Evolutionary conservation across 805 yeast species (phyloP).

Genomic region (Pichia nanzhaoensis): DNA sequence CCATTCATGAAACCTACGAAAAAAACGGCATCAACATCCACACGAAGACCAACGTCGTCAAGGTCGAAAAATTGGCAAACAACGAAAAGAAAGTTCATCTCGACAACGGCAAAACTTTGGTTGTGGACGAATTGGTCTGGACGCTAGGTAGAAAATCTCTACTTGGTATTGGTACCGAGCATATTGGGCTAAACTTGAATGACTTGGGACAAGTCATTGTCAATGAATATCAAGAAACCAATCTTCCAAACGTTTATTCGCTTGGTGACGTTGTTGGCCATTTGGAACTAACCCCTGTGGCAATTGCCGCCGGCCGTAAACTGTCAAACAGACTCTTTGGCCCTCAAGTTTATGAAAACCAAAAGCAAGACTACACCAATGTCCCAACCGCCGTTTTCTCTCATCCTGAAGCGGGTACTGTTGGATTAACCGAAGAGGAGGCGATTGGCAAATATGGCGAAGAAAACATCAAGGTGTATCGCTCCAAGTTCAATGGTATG

Average conservation of each 20-base stretch:
- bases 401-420: slow-evolving; percentile 95
- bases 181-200: slow-evolving; percentile 63
- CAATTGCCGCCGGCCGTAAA: slow-evolving; percentile 96
- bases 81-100: slow-evolving; percentile 47
- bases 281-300: slow-evolving; percentile 94
- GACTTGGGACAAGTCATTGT: slow-evolving; percentile 58
- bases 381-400: slow-evolving; percentile 96
- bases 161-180: slow-evolving; percentile 66
- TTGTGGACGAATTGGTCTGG: slow-evolving; percentile 84
- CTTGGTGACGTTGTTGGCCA: slow-evolving; percentile 93
- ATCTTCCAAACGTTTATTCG: slow-evolving; percentile 64
- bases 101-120: slow-evolving; percentile 36
- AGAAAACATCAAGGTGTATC: slow-evolving; percentile 74
- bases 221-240: slow-evolving; percentile 85
- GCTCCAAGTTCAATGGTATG: slow-evolving; percentile 83
- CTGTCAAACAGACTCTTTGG: slow-evolving; percentile 90
- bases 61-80: slow-evolving; percentile 40
- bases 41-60: slow-evolving; percentile 49
- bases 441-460: slow-evolving; percentile 77
- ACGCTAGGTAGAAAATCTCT: slow-evolving; percentile 86
- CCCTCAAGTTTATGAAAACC: slow-evolving; percentile 56
- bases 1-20: slow-evolving; percentile 74
- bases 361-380: slow-evolving; percentile 78
- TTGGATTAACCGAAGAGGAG: slow-evolving; percentile 76
- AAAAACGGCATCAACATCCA: slow-evolving; percentile 78